Conservation (phyloP, 306 rosid genomes). For the Ceratonia siliqua region DNA sequence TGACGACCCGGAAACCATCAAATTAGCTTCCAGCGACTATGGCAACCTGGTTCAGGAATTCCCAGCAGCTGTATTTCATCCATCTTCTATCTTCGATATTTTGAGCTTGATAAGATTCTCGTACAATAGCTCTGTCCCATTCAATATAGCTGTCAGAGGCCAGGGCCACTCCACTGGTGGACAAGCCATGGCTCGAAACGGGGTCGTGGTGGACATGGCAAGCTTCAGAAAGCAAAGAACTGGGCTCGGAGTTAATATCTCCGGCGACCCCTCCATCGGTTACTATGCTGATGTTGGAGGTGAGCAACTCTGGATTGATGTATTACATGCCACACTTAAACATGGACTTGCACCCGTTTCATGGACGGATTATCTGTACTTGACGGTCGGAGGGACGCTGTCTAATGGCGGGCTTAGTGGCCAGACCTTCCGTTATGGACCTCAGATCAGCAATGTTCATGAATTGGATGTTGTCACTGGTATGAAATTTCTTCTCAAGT, state of each 20-base stretch:
- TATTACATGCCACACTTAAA: constrained; percentile 48
- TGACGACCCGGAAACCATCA: constrained; percentile 50
- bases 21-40: constrained; percentile 56
- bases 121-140: constrained; percentile 45
- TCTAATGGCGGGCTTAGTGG: constrained; percentile 80
- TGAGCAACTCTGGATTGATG: constrained; percentile 66
- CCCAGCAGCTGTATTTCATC: constrained; percentile 63
- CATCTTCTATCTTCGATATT: constrained; percentile 60
- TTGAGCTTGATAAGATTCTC: constrained; percentile 43
- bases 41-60: constrained; percentile 53
- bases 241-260: constrained; percentile 34
- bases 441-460: constrained; percentile 67
- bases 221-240: constrained; percentile 31
- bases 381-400: constrained; percentile 77
- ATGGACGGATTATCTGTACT: constrained; percentile 72
- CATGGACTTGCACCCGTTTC: constrained; percentile 68
- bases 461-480: constrained; percentile 79
- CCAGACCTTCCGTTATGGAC: constrained; percentile 65
- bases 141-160: constrained; percentile 57
- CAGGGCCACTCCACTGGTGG: constrained; percentile 72
- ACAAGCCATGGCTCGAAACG: constrained; percentile 68
- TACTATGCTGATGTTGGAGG: constrained; percentile 74
- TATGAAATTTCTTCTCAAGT: constrained; percentile 9
- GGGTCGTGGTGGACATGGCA: constrained; percentile 69
- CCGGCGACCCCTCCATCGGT: constrained; percentile 34